Base-by-base conservation (phyloP, 257 asterid genomes). In the Vinca minor region DNA sequence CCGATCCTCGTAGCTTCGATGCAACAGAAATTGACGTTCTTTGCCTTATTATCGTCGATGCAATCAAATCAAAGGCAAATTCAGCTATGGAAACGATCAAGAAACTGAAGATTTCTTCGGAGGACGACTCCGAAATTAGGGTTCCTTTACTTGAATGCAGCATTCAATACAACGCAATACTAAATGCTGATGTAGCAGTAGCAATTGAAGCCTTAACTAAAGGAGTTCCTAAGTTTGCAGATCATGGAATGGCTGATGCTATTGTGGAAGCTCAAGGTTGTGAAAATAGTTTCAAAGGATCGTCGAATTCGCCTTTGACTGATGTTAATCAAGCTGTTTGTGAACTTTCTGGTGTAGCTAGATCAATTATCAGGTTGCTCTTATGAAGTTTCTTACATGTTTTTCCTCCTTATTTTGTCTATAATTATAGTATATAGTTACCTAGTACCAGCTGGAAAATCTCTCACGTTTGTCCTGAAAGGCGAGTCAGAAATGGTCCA, bases 161-260 rank as follows among this genome's bases (percentile, higher is more conserved):
- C 6, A 11, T 57, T 1, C 12, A 31, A 17, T 75, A 75, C 38
- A 53, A 66, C 42, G 80, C 65, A 32, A 62, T 71, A 34, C 31
- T 75, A 11, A 56, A 70, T 18, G 76, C 71, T 11, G 80, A 71
- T 52, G 36, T 75, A 9, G 73, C 76, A 28, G 71, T 29, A 41
- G 80, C 80, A 5, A 28, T 70, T 0, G 73, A 57, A 9, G 80
- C 64, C 4, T 26, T 75, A 20, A 71, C 28, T 0, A 66, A 67
- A 67, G 80, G 80, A 6, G 61, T 9, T 6, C 76, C 80, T 0
- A 75, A 75, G 39, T 75, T 75, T 34, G 76, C 80, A 5, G 80
- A 62, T 17, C 5, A 23, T 45, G 80, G 73, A 28, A 71, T 75
- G 70, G 74, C 18, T 49, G 76, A 75, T 35, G 41, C 76, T 32